These are phyloP conservation scores for Aurifilum marmelostoma DNA, from an alignment of 2,329 filamentous ascomycete species.

Conservation along the genomic window DNA sequence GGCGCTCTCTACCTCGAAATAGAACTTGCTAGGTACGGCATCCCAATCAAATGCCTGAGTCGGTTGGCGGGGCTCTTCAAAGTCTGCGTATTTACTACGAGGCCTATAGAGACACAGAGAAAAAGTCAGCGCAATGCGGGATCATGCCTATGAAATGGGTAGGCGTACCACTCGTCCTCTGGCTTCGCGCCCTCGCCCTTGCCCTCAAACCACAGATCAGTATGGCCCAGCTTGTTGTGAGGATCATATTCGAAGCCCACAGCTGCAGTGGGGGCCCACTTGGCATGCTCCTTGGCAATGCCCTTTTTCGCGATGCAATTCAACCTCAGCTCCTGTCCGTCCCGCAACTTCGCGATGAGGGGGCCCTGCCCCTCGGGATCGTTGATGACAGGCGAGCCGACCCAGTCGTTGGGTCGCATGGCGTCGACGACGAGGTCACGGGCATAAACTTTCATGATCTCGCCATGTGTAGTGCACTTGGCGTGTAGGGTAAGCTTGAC, in stretches of 20 bases:
- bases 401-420: constrained; percentile 70
- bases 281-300: constrained; percentile 97
- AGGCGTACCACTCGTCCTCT: constrained; percentile 77
- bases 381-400: constrained; percentile 81
- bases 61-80: constrained; percentile 78
- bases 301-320: constrained; percentile 96
- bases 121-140: constrained; percentile 31
- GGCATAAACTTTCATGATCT: constrained; percentile 93
- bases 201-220: constrained; percentile 90
- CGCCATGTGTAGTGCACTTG: constrained; percentile 74
- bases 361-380: constrained; percentile 82
- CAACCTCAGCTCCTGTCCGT: constrained; percentile 87
- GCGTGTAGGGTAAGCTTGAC: constrained; percentile 84
- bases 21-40: constrained; percentile 82
- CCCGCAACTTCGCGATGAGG: constrained; percentile 87
- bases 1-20: constrained; percentile 89
- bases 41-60: constrained; percentile 91
- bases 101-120: constrained; percentile 59
- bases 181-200: constrained; percentile 41
- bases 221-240: constrained; percentile 90
- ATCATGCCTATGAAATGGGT: constrained; percentile 1
- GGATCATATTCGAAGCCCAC: constrained; percentile 98
- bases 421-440: constrained; percentile 78
- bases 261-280: constrained; percentile 92
- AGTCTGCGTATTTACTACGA: constrained; percentile 76